A percentile compares a stretch with the other conserved stretches of the same genome.
Evolutionary conservation across 768 basidiomycete genomes (phyloP).

Genomic region (Hericium coralloides): DNA sequence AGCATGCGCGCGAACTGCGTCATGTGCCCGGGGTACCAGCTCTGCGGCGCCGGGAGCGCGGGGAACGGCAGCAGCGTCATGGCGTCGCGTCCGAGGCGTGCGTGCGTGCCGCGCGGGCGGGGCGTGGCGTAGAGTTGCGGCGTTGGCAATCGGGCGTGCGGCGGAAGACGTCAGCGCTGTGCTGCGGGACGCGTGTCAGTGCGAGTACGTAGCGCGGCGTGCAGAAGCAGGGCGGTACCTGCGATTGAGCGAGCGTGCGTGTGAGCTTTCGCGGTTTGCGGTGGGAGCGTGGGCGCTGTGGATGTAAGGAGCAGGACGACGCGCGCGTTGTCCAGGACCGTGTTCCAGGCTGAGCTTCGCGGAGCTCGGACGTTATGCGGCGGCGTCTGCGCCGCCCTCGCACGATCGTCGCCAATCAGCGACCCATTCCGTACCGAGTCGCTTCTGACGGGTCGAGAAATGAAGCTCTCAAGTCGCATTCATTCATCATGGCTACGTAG

Average conservation of each 20-base stretch:
- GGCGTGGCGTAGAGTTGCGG: not conserved
- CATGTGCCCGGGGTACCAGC: constrained; percentile 98
- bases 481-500: not conserved
- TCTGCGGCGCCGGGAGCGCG: constrained; percentile 61
- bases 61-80: constrained; percentile 31
- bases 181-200: not conserved
- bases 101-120: not conserved
- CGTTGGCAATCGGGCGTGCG: not conserved
- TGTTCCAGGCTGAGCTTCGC: not conserved
- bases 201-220: not conserved
- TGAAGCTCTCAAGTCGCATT: not conserved
- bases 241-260: too few species aligned
- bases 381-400: not conserved
- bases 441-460: not conserved
- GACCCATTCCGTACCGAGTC: too few species aligned
- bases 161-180: not conserved
- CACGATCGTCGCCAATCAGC: not conserved
- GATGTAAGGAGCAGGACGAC: not conserved
- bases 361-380: not conserved
- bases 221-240: not conserved
- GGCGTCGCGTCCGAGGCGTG: not conserved
- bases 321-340: not conserved
- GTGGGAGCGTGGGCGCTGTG: too few species aligned
- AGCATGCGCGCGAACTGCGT: constrained; percentile 73
- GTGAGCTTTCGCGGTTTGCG: too few species aligned